A percentile compares a stretch with the other conserved stretches of the same genome.
Conservation (phyloP, 2,329 filamentous ascomycete species). For the Ophidiomyces ophidiicola region DNA sequence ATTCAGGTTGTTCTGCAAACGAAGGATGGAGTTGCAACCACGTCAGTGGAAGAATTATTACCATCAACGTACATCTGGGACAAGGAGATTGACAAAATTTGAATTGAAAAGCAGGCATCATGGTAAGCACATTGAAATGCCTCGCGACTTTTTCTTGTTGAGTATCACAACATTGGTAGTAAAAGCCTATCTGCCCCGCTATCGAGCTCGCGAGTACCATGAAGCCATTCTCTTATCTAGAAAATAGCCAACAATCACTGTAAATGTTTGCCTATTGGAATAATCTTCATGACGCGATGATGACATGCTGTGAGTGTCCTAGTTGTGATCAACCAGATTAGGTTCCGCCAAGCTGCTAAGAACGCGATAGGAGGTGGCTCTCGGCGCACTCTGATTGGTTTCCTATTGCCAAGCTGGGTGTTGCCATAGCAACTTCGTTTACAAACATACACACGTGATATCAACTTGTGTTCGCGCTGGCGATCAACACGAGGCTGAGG, state of each 20-base stretch:
- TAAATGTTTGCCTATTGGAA: too few relatives aligned
- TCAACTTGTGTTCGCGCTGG: not conserved
- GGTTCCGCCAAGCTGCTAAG: too few relatives aligned
- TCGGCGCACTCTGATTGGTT: constrained; percentile 1
- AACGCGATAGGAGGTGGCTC: too few relatives aligned
- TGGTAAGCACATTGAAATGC: too few relatives aligned
- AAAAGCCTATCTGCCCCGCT: too few relatives aligned
- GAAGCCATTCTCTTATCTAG: too few relatives aligned
- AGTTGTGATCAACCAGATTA: too few relatives aligned
- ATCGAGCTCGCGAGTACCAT: too few relatives aligned
- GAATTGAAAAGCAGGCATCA: not conserved
- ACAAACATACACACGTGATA: constrained; percentile 13
- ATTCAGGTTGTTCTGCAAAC: constrained; percentile 19
- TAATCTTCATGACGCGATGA: too few relatives aligned
- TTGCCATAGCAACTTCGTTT: constrained; percentile 14
- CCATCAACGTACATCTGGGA: constrained; percentile 12
- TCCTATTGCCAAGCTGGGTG: not conserved
- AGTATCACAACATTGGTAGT: too few relatives aligned
- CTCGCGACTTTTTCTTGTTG: not conserved
- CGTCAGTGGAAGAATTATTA: constrained; percentile 10
- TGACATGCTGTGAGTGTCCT: too few relatives aligned
- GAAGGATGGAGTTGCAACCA: constrained; percentile 8
- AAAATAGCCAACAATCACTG: too few relatives aligned
- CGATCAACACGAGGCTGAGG: not conserved
- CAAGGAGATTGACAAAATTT: constrained; percentile 5